Base-by-base conservation (phyloP, 2,329 filamentous ascomycete species). In the Pseudogymnoascus sp. region DNA sequence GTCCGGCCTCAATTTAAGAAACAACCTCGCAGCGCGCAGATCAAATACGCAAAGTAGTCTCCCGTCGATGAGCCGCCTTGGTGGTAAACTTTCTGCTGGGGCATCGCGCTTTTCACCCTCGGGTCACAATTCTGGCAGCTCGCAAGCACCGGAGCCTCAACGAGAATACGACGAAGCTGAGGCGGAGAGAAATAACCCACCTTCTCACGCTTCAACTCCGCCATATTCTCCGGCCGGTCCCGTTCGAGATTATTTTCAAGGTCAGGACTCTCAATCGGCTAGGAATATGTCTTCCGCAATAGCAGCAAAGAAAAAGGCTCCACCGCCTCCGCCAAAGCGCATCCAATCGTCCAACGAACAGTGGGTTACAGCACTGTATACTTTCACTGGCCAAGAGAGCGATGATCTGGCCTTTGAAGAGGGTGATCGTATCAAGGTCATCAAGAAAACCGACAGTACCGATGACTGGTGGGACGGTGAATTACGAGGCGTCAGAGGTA, bases 401-500 rank as follows among this genome's bases (percentile, higher is more conserved):
- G 90, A 89, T 0, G 91, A 96, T 73, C 73, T 96, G 62, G 81
- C 81, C 2, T 96, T 96, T 72, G 80, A 80, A 31, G 89, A 93
- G 74, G 91, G 90, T 1, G 91, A 95, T 71, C 80, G 83, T 61
- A 96, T 96, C 69, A 84, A 81, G 54, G 87, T 96, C 3, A 72
- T 92, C 34, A 90, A 90, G 78, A 91, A 89, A 78, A 95, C 91
- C 2, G 83, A 85, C 6, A 92, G 87, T 66, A 88, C 85, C 21
- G 89, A 95, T 76, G 91, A 95, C 73, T 96, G 91, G 90, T 96
- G 91, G 91, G 84, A 90, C 67, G 91, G 91, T 11, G 90, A 95
- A 75, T 68, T 93, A 13, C 79, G 80, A 43, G 90, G 90, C 0
- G 74, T 79, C 25, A 83, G 81, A 72, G 91, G 91, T 3, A 86